phyloP scores from a whole-genome alignment of 192 early-diverging fungal genomes.

The Podila horticola region DNA sequence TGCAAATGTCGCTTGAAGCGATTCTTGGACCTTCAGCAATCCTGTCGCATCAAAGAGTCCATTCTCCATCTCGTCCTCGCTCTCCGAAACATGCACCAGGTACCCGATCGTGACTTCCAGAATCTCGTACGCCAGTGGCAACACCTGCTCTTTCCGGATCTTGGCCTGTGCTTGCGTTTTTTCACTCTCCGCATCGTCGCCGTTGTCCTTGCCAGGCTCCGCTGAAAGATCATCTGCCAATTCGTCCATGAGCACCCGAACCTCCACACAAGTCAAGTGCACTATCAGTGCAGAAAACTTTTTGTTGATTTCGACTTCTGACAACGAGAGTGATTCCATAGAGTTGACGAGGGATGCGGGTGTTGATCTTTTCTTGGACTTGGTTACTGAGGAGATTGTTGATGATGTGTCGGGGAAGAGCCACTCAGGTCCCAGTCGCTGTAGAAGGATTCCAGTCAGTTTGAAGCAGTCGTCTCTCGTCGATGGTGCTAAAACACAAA shows the following conservation, averaged over 20 bases:
- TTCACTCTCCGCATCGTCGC: not conserved
- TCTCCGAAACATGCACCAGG: constrained; percentile 23
- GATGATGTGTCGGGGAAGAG: constrained; percentile 28
- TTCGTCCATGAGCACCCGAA: constrained; percentile 35
- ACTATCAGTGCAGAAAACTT: constrained; percentile 35
- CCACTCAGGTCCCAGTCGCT: constrained; percentile 36
- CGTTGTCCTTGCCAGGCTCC: not conserved
- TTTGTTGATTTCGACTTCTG: constrained; percentile 33
- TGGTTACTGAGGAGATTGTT: not conserved
- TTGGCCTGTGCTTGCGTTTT: constrained; percentile 7
- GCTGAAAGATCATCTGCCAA: constrained; percentile 19
- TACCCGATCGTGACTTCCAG: constrained; percentile 39
- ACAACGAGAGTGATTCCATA: constrained; percentile 26
- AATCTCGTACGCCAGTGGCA: constrained; percentile 35
- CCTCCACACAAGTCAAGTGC: constrained; percentile 38
- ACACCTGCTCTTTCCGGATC: constrained; percentile 25
- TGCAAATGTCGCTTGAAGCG: constrained; percentile 20
- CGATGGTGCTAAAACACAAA: constrained; percentile 12
- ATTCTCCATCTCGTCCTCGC: constrained; percentile 11
- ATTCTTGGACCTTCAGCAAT: constrained; percentile 38
- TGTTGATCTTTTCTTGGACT: constrained; percentile 16
- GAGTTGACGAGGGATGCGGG: constrained; percentile 26
- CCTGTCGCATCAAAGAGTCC: constrained; percentile 37
- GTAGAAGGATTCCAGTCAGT: constrained; percentile 33
- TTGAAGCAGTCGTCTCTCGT: constrained; percentile 38